Conservation (phyloP, 345 rosid species). For the Linum tenue region DNA sequence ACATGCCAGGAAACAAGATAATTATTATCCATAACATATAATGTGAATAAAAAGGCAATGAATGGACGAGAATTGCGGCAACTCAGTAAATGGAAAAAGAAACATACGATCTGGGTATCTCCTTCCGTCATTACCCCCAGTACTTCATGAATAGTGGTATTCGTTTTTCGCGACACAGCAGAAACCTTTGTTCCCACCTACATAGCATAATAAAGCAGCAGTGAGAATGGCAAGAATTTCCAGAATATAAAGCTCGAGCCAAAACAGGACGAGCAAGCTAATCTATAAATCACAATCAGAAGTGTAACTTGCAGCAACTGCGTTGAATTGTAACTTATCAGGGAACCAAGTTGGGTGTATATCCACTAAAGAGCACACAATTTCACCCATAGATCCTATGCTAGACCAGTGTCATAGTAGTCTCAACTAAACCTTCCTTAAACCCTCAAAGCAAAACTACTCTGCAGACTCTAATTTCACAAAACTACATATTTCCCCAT, state of each 20-base stretch:
- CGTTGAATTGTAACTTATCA: too few species aligned
- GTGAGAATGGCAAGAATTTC: not conserved
- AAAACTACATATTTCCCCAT: too few species aligned
- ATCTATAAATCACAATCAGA: not conserved
- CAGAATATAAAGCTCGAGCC: not conserved
- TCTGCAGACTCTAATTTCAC: too few species aligned
- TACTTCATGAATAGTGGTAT: conserved; percentile 92
- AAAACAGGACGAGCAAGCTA: not conserved
- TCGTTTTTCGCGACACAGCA: conserved; percentile 92
- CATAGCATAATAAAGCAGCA: conserved; percentile 6
- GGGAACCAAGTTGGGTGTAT: too few species aligned
- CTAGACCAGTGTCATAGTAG: too few species aligned
- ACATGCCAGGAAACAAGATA: not conserved
- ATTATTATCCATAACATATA: too few species aligned
- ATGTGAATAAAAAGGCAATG: not conserved
- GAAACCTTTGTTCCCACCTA: conserved; percentile 90
- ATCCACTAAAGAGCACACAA: too few species aligned
- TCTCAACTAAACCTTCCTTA: too few species aligned
- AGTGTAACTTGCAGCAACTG: not conserved
- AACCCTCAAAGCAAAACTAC: too few species aligned
- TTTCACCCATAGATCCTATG: too few species aligned
- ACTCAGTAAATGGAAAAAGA: conserved; percentile 7
- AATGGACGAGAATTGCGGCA: not conserved
- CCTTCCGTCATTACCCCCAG: conserved; percentile 78
- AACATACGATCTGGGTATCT: conserved; percentile 72